A percentile compares a stretch with the other conserved stretches of the same genome.
Conservation (phyloP, 1,139 yeast genomes). For the Chernovozyma aurita region DNA sequence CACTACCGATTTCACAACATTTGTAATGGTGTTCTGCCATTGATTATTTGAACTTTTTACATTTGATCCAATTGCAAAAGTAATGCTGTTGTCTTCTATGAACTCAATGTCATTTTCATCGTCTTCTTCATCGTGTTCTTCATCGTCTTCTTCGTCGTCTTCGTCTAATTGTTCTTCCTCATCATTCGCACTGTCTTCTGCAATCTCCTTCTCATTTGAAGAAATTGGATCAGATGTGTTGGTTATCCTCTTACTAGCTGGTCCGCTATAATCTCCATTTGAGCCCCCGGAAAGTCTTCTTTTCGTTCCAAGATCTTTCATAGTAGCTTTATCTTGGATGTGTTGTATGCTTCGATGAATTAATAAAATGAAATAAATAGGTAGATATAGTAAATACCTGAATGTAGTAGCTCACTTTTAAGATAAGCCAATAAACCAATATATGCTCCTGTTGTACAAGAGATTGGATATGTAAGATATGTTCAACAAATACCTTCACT, state of each 20-base stretch:
- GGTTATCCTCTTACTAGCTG: background rate
- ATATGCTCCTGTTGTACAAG: no score
- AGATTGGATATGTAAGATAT: no score
- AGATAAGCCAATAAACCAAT: no score
- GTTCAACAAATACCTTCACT: no score
- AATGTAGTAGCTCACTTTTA: no score
- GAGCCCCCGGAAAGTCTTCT: background rate
- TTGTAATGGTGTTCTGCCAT: constrained; percentile 82
- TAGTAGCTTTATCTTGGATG: background rate
- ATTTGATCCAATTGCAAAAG: background rate
- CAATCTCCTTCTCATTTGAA: background rate
- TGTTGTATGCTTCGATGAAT: background rate
- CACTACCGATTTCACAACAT: constrained; percentile 82
- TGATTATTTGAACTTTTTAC: constrained; percentile 2
- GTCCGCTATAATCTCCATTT: background rate
- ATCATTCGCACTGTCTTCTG: no score
- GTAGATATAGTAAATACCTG: no score
- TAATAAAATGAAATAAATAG: background rate
- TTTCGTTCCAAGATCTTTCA: background rate
- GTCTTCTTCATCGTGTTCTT: background rate
- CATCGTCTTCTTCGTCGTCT: background rate
- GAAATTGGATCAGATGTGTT: background rate
- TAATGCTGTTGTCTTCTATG: background rate
- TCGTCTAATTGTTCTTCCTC: background rate
- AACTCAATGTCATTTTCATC: background rate